Conservation (phyloP, 768 basidiomycete species). For the Pleurotus pulmonarius region DNA sequence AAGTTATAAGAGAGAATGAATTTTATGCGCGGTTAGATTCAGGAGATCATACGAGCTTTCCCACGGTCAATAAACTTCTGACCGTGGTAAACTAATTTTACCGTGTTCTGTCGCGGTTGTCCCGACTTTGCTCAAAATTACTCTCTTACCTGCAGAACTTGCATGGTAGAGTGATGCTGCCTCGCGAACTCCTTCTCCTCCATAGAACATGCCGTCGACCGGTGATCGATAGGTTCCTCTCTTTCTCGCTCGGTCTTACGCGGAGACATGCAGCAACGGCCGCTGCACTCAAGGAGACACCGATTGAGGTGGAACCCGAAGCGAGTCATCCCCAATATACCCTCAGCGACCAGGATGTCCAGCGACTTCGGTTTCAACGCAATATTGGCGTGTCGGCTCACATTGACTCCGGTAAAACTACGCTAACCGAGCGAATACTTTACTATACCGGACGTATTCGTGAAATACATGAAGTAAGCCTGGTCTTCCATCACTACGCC, state of each 20-base stretch:
- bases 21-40: too few species aligned
- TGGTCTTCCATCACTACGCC: constrained; percentile 9
- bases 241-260: not conserved
- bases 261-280: constrained; percentile 2
- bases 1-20: too few species aligned
- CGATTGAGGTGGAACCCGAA: constrained; percentile 18
- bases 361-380: constrained; percentile 70
- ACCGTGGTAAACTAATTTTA: too few species aligned
- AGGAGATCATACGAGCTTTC: not conserved
- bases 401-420: constrained; percentile 98
- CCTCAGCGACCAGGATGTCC: constrained; percentile 62
- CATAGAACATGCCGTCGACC: constrained; percentile 2
- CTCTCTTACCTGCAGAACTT: too few species aligned
- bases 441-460: constrained; percentile 95
- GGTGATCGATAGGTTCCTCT: not conserved
- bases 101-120: too few species aligned
- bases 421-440: constrained; percentile 91
- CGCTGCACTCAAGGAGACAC: not conserved
- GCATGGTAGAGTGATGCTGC: not conserved
- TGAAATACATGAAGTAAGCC: constrained; percentile 90
- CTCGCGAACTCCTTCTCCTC: not conserved
- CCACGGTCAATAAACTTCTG: too few species aligned
- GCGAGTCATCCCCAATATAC: constrained; percentile 21
- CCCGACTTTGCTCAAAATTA: too few species aligned
- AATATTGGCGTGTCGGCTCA: constrained; percentile 97